phyloP scores from a whole-genome alignment of 345 rosid species.

The Crucihimalaya himalaica region DNA sequence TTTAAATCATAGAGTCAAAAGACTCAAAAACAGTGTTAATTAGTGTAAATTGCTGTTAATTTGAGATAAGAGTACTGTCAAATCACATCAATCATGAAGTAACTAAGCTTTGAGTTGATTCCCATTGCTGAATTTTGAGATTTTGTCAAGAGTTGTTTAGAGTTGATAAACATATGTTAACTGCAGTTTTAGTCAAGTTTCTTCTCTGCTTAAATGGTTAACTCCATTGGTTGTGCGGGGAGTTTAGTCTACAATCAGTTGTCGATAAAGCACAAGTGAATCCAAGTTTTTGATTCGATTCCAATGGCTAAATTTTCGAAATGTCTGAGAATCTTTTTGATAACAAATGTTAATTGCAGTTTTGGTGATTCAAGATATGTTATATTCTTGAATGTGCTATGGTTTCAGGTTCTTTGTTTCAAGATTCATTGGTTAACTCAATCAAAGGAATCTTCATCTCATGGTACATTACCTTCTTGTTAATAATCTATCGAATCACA shows the following conservation, averaged over 20 bases:
- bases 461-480: conserved; percentile 20
- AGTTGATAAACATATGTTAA: neutral
- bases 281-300: neutral
- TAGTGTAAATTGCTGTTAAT: neutral
- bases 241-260: no score
- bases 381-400: neutral
- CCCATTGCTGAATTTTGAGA: neutral
- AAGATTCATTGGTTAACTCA: conserved; percentile 18
- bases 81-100: no score
- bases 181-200: conserved; percentile 10
- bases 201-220: neutral
- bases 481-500: neutral
- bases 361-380: conserved; percentile 8
- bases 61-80: neutral
- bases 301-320: neutral
- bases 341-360: no score
- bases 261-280: no score
- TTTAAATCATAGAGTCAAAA: neutral
- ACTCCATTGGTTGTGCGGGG: no score
- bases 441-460: conserved; percentile 32
- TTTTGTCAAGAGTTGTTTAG: neutral
- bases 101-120: neutral
- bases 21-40: neutral
- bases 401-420: neutral
- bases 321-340: no score